Conservation (phyloP, 192 early-diverging fungal genomes). For the Paraglomus brasilianum region DNA sequence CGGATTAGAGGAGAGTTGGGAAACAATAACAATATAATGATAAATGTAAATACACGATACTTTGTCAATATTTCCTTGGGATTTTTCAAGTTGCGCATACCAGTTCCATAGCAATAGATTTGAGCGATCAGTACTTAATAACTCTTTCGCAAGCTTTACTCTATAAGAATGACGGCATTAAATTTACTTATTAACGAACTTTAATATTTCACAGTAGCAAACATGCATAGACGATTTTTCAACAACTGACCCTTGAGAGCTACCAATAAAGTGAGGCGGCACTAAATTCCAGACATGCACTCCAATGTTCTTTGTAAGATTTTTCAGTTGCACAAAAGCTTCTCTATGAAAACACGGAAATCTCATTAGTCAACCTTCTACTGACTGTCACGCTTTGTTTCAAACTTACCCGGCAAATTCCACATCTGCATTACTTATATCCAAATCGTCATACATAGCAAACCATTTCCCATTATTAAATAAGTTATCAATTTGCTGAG, state of each 20-base stretch:
- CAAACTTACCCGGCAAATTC: constrained; percentile 37
- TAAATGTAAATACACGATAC: constrained; percentile 32
- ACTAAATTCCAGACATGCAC: too few species aligned
- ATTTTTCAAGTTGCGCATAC: constrained; percentile 52
- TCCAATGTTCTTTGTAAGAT: too few species aligned
- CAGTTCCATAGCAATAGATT: constrained; percentile 56
- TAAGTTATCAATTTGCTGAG: constrained; percentile 36
- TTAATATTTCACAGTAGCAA: not conserved
- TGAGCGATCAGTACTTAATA: constrained; percentile 42
- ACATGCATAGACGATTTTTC: too few species aligned
- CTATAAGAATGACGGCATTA: constrained; percentile 31
- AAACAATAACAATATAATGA: not conserved
- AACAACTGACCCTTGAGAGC: too few species aligned
- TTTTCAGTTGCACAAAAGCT: too few species aligned
- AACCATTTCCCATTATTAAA: constrained; percentile 42
- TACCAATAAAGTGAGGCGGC: too few species aligned
- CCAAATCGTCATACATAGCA: constrained; percentile 15
- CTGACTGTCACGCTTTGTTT: not conserved
- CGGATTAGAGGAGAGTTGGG: not conserved
- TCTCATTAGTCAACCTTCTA: not conserved
- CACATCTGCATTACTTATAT: constrained; percentile 27
- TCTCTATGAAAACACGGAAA: too few species aligned
- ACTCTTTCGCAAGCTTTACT: constrained; percentile 46
- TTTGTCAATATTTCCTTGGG: constrained; percentile 43
- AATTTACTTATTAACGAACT: not conserved